Evolutionary conservation across 179 eudicot genomes (phyloP), one percentile per base, ranked within the genome.

Genomic region (Spinacia oleracea): DNA sequence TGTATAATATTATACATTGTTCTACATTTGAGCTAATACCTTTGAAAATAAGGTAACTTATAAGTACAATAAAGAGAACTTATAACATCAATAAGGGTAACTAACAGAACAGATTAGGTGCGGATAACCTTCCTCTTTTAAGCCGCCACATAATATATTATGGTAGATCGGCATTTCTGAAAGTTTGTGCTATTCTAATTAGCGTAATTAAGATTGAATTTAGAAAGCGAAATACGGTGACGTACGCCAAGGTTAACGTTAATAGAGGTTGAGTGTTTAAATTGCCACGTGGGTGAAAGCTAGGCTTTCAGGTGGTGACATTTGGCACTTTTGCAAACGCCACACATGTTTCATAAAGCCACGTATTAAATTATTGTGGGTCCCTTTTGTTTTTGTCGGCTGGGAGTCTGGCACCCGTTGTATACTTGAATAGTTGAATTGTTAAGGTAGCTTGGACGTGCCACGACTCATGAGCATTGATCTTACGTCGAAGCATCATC

Each of bases 271-370:
- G 58, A 20, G 23, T 6, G 15, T 68, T 64, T 70, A 1, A 48
- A 0, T 15, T 34, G 21, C 78, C 78, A 80, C 50, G 74, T 80
- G 78, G 64, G 4, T 38, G 27, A 2, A 34, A 27, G 8, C 9
- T 20, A 21, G 31, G 68, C 32, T 38, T 29, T 40, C 16, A 40
- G 8, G 12, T 20, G 18, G 9, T 66, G 82, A 66, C 74, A 80
- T 12, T 48, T 80, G 82, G 42, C 82, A 55, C 9, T 12, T 10
- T 65, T 73, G 7, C 46, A 73, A 34, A 79, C 58, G 78, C 46
- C 55, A 65, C 55, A 65, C 78, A 35, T 73, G 64, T 42, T 70
- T 27, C 11, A 53, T 16, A 12, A 1, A 48, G 46, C 40, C 60
- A 72, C 55, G 11, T 72, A 14, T 38, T 45, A 4, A 5, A 32